Evolutionary conservation across 2,329 filamentous ascomycete genomes (phyloP).

Genomic region (Trichoderma sp.): DNA sequence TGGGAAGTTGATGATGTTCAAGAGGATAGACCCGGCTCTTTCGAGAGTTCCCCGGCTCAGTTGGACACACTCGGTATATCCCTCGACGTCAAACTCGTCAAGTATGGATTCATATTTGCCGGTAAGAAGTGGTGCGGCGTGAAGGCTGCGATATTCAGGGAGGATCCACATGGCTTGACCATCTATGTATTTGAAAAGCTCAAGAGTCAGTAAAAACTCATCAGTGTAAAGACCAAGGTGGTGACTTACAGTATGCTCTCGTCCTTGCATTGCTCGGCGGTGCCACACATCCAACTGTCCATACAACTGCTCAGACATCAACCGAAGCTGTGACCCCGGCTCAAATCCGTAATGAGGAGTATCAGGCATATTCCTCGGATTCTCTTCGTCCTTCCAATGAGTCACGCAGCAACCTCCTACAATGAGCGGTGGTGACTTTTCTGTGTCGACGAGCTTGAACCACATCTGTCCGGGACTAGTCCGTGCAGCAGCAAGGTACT

Average conservation of each 20-base stretch:
- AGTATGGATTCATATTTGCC: neutral
- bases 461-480: neutral
- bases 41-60: neutral
- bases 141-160: neutral
- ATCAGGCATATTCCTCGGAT: conserved; percentile 2
- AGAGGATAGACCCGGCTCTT: neutral
- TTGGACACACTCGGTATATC: neutral
- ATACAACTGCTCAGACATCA: neutral
- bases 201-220: neutral
- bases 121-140: neutral
- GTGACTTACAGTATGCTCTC: neutral
- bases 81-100: neutral
- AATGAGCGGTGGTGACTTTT: neutral
- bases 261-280: neutral
- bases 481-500: neutral
- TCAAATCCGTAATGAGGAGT: neutral
- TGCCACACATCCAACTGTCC: neutral
- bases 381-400: neutral
- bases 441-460: neutral
- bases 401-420: neutral
- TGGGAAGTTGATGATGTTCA: neutral
- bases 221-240: neutral
- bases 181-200: neutral
- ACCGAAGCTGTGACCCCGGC: neutral
- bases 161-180: neutral